A percentile compares a stretch with the other conserved stretches of the same genome.
These are phyloP conservation scores for Brachypodium distachyon DNA, from an alignment of 202 grass and related monocot species.

Conservation along the genomic window DNA sequence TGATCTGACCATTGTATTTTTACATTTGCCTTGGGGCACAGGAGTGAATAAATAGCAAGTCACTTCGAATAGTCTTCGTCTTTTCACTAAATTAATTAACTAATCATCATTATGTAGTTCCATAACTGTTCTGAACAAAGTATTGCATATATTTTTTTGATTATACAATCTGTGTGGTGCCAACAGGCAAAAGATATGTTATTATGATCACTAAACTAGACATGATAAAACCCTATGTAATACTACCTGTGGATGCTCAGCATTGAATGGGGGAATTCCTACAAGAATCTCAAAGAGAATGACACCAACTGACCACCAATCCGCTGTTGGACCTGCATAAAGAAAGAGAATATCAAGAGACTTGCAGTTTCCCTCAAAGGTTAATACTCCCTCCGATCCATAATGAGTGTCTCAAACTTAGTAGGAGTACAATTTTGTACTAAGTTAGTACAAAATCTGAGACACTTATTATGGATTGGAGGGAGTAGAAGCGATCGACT, in stretches of 20 bases:
- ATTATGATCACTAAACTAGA: background rate
- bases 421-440: no score
- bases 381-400: no score
- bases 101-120: background rate
- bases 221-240: background rate
- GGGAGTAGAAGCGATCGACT: background rate
- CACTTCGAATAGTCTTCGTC: background rate
- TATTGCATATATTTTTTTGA: background rate
- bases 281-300: constrained; percentile 95
- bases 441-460: no score
- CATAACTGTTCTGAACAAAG: background rate
- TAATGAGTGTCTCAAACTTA: no score
- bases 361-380: background rate
- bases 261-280: constrained; percentile 95
- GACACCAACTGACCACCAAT: constrained; percentile 99
- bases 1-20: background rate
- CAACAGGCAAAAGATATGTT: background rate
- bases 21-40: background rate
- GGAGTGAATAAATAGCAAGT: background rate
- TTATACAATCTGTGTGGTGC: background rate
- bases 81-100: background rate
- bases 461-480: no score
- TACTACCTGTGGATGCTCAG: constrained; percentile 88
- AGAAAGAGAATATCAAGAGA: background rate
- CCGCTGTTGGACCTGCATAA: constrained; percentile 61